Evolutionary conservation across 2,329 filamentous ascomycete genomes (phyloP), one percentile per base, ranked within the genome.

Genomic region (Neofusicoccum parvum): DNA sequence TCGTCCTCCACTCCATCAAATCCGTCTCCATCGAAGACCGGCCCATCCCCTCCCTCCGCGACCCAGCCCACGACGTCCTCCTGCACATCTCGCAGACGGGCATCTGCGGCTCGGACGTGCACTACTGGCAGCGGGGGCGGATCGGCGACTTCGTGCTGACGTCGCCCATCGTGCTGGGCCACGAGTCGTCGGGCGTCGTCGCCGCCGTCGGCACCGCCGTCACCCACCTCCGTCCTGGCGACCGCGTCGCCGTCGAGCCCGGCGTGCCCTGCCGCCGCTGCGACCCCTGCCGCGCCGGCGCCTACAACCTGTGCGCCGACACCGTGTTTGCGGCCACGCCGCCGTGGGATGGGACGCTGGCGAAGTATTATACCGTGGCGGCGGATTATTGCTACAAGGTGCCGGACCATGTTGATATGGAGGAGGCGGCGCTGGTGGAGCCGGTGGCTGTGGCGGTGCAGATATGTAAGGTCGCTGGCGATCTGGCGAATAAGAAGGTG

Each of bases 1-100:
- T 83, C 67, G 82, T 84, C 46, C 78, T 85, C 12, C 77, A 77
- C 46, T 77, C 79, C 5, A 70, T 83, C 59, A 77, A 82, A 67
- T 74, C 81, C 36, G 78, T 82, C 58, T 73, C 73, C 9, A 80
- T 85, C 54, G 80, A 84, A 69, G 72, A 82, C 65, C 77, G 80
- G 0, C 72, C 78, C 0, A 72, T 79, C 5, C 81, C 81, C 1
- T 59, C 69, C 11, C 65, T 72, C 0, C 66, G 68, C 56, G 34
- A 36, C 9, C 65, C 70, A 4, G 53, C 65, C 10, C 65, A 66
- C 50, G 67, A 69, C 49, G 68, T 68, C 5, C 48, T 53, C 3
- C 27, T 69, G 12, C 65, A 67, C 20, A 37, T 69, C 37, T 54
- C 48, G 20, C 65, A 68, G 2, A 69, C 68, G 2, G 67, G 66